Evolutionary conservation across 805 yeast genomes (phyloP).

Genomic region (Brettanomyces anomalus): DNA sequence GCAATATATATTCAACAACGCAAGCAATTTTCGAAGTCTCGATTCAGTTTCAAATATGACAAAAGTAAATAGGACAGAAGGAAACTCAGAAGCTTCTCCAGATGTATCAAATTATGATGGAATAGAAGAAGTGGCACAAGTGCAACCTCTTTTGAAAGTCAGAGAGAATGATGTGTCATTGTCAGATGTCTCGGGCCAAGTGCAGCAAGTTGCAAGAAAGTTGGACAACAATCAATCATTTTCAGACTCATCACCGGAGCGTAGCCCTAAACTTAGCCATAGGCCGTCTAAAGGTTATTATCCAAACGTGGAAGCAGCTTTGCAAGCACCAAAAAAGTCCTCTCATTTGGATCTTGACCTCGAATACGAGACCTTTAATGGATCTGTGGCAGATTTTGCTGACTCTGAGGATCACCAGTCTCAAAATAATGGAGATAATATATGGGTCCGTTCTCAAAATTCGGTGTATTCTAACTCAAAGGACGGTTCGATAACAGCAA

Average conservation of each 20-base stretch:
- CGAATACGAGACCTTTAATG: constrained; percentile 25
- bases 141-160: constrained; percentile 1
- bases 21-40: too few species aligned
- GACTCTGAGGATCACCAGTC: constrained; percentile 2
- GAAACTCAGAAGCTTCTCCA: background rate
- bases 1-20: too few species aligned
- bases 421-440: background rate
- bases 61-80: background rate
- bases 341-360: constrained; percentile 18
- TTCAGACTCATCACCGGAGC: too few species aligned
- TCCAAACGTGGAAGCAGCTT: background rate
- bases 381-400: constrained; percentile 22
- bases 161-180: background rate
- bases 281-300: too few species aligned
- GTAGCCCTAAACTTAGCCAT: too few species aligned
- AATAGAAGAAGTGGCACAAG: constrained; percentile 9
- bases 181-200: background rate
- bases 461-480: background rate
- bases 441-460: background rate
- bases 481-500: background rate
- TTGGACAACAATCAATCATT: background rate
- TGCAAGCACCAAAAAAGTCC: constrained; percentile 10
- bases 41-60: background rate
- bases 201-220: background rate
- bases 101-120: constrained; percentile 7